Evolutionary conservation across 2,329 filamentous ascomycete species (phyloP).

Genomic region (Microdochium nivale): DNA sequence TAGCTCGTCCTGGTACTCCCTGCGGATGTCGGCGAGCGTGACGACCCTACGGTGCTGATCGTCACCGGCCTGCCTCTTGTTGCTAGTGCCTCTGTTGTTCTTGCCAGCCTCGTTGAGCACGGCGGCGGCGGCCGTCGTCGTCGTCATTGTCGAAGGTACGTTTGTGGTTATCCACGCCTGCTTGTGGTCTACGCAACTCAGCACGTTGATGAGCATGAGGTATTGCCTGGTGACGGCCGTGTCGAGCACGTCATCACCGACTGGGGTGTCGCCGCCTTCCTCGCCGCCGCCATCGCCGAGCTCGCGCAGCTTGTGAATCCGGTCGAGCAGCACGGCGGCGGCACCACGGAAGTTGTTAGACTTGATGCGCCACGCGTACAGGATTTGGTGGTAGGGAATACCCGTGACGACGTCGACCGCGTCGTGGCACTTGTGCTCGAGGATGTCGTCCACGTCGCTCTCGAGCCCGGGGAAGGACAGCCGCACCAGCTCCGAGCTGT

Average conservation of each 20-base stretch:
- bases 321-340: conserved; percentile 52
- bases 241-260: conserved; percentile 47
- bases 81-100: not conserved
- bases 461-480: conserved; percentile 74
- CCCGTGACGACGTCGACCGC: conserved; percentile 56
- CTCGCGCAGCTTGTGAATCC: conserved; percentile 52
- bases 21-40: conserved; percentile 76
- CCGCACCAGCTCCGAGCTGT: conserved; percentile 58
- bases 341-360: conserved; percentile 80
- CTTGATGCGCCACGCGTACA: conserved; percentile 84
- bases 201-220: conserved; percentile 83
- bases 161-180: conserved; percentile 72
- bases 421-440: conserved; percentile 62
- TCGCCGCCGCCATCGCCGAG: conserved; percentile 41
- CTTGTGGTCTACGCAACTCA: conserved; percentile 73
- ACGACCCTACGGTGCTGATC: conserved; percentile 56
- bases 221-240: conserved; percentile 67
- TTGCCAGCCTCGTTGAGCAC: too few species aligned
- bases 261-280: conserved; percentile 7
- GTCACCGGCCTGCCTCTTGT: conserved; percentile 28
- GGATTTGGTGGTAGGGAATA: conserved; percentile 75
- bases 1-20: conserved; percentile 82
- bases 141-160: conserved; percentile 14
- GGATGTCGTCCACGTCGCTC: conserved; percentile 69
- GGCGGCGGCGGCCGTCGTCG: conserved; percentile 21